These are phyloP conservation scores for Pythium dissotocum DNA, from an alignment of 352 stramenopile species.

Conservation along the genomic window DNA sequence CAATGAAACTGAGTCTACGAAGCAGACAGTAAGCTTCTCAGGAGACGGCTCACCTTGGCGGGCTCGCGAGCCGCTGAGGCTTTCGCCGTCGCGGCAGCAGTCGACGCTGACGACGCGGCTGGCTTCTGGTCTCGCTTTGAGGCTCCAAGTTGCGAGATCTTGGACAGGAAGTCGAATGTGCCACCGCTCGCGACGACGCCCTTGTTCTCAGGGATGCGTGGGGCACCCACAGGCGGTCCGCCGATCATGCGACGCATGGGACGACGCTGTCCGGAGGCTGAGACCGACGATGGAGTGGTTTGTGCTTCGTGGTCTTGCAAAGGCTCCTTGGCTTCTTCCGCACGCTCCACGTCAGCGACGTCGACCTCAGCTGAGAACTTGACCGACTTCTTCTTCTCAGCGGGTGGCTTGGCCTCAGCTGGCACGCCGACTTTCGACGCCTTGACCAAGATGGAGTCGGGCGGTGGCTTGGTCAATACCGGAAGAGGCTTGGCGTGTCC, in stretches of 20 bases:
- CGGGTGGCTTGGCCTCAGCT: slow-evolving; percentile 4
- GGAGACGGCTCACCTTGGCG: slow-evolving; percentile 22
- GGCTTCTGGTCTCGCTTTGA: slow-evolving; percentile 29
- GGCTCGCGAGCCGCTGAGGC: slow-evolving; percentile 23
- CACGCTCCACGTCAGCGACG: slow-evolving; percentile 18
- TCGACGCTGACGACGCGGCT: slow-evolving; percentile 5
- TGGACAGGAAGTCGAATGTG: slow-evolving; percentile 87
- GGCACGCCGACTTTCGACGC: slow-evolving; percentile 25
- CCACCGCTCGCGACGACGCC: slow-evolving; percentile 74
- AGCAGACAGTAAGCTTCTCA: neutral
- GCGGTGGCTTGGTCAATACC: slow-evolving; percentile 7
- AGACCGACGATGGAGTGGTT: neutral
- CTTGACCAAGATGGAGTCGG: slow-evolving; percentile 25
- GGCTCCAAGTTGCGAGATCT: slow-evolving; percentile 51
- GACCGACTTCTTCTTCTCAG: slow-evolving; percentile 52
- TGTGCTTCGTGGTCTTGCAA: neutral
- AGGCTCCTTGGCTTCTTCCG: slow-evolving; percentile 1
- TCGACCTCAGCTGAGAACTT: slow-evolving; percentile 50
- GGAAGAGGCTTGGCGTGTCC: neutral
- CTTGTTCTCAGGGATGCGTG: slow-evolving; percentile 42
- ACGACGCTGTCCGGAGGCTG: slow-evolving; percentile 36
- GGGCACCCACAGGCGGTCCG: slow-evolving; percentile 27
- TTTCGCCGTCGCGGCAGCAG: slow-evolving; percentile 6
- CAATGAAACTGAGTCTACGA: neutral
- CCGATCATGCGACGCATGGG: slow-evolving; percentile 24